Conservation (phyloP, 768 basidiomycete species). For the Mycena amicta region DNA sequence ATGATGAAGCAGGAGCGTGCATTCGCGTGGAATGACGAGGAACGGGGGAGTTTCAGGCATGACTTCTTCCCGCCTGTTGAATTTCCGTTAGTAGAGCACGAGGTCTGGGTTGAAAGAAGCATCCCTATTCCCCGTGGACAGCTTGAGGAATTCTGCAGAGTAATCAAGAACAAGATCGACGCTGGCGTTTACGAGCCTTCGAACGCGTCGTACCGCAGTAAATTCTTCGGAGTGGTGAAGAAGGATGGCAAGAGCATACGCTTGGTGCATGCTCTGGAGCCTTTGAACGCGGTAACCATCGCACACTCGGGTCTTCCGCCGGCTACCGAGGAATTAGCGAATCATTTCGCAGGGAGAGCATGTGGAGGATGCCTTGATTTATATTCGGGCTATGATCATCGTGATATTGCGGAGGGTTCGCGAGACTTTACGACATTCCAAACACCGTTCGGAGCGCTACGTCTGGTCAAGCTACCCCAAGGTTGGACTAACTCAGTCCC, state of each 20-base stretch:
- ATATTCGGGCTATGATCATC: slow-evolving; percentile 29
- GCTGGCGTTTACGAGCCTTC: slow-evolving; percentile 17
- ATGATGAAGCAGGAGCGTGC: slow-evolving; percentile 23
- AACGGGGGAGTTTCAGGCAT: slow-evolving; percentile 7
- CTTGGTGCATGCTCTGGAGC: slow-evolving; percentile 30
- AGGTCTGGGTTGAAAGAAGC: slow-evolving; percentile 23
- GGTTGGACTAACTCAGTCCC: slow-evolving; percentile 34
- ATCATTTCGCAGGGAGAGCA: slow-evolving; percentile 14
- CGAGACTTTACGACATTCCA: slow-evolving; percentile 33
- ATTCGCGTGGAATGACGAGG: slow-evolving; percentile 10
- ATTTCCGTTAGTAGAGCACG: slow-evolving; percentile 27
- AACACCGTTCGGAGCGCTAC: slow-evolving; percentile 23
- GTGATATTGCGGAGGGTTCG: slow-evolving; percentile 24
- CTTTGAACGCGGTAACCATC: slow-evolving; percentile 28
- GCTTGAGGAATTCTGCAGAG: slow-evolving; percentile 15
- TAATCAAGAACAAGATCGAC: slow-evolving; percentile 25
- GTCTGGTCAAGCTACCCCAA: slow-evolving; percentile 28
- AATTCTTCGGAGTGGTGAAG: slow-evolving; percentile 34
- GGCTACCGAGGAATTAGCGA: slow-evolving; percentile 14
- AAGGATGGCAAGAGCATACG: slow-evolving; percentile 27
- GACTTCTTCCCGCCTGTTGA: slow-evolving; percentile 12
- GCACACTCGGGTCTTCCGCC: slow-evolving; percentile 26
- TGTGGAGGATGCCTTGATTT: slow-evolving; percentile 25
- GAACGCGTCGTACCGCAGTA: slow-evolving; percentile 27
- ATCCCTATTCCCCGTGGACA: slow-evolving; percentile 21